Percentiles rank a stretch among this genome's conserved stretches.
phyloP scores from a whole-genome alignment of 192 early-diverging fungal genomes.

The Glomus cerebriforme region DNA sequence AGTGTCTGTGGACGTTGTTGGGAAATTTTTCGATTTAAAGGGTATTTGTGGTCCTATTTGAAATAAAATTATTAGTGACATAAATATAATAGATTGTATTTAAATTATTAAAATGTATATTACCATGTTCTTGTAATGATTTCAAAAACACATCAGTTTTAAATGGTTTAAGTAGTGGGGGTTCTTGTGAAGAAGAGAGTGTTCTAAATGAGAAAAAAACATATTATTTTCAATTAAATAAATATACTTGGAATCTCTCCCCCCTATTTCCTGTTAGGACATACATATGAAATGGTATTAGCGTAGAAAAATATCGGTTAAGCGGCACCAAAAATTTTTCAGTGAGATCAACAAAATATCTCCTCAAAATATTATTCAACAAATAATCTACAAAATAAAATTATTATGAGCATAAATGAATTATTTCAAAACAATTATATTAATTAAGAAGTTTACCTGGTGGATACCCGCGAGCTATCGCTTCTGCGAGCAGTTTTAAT shows the following conservation, averaged over 20 bases:
- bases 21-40: conserved; percentile 45
- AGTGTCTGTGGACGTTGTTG: conserved; percentile 53
- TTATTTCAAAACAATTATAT: too few relatives aligned
- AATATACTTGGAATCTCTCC: neutral
- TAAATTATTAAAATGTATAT: conserved; percentile 28
- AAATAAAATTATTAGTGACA: conserved; percentile 32
- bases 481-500: conserved; percentile 73
- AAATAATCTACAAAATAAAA: conserved; percentile 53
- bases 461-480: conserved; percentile 69
- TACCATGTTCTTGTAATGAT: conserved; percentile 57
- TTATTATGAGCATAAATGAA: neutral
- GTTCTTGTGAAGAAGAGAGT: conserved; percentile 40
- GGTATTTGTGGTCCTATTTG: conserved; percentile 48
- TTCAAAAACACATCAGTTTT: conserved; percentile 76
- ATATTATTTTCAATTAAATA: neutral
- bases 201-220: neutral
- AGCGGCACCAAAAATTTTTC: conserved; percentile 95
- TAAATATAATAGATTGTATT: conserved; percentile 37
- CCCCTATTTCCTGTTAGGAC: neutral
- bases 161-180: conserved; percentile 75
- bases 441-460: conserved; percentile 47
- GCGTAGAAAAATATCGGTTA: conserved; percentile 87
- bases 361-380: conserved; percentile 90
- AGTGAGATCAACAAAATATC: conserved; percentile 92
- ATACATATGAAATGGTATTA: conserved; percentile 72